Evolutionary conservation across 2,329 filamentous ascomycete species (phyloP), one percentile per base, ranked within the genome.

Genomic region (Clonostachys solani): DNA sequence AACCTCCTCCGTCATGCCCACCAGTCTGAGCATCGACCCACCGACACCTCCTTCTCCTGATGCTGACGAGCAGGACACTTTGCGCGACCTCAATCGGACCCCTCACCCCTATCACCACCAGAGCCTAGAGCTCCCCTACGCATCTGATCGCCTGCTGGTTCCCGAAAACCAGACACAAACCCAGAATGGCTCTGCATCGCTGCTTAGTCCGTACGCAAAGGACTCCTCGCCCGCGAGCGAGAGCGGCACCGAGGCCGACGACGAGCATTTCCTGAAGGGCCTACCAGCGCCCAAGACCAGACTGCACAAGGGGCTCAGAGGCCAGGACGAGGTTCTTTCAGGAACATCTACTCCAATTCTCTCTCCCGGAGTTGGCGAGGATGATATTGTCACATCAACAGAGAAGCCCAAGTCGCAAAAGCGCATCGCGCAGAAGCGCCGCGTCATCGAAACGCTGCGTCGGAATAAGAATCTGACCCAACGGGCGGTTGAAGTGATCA

Each of bases 181-280:
- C n/a, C 40, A 16, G n/a, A 40, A 40, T n/a, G 17, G 37, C n/a
- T n/a, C n/a, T 40, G 12, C 37, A 18, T 40, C 37, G 3, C 18
- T 16, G 9, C 23, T 29, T 3, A 29, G 23, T 29, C 18, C 23
- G 6, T 66, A 72, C 52, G 64, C 69, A 49, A 75, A 73, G 52
- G 76, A 80, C 45, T 81, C 80, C 5, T 74, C 77, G 2, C 77
- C 83, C 3, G 81, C 80, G 12, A 96, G 89, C 64, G 92, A 96
- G 56, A 96, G 91, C 63, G 92, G 92, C 19, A 95, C 92, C 16
- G 92, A 97, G 63, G 92, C 92, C 37, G 92, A 96, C 59, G 92
- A 97, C 69, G 92, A 97, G 65, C 87, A 92, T 52, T 85, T 92
- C 55, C 74, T 96, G 48, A 94, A 87, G 63, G 87, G 91, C 1